Evolutionary conservation across 129 eudicot genomes (phyloP).

Genomic region (Flaveria bidentis): DNA sequence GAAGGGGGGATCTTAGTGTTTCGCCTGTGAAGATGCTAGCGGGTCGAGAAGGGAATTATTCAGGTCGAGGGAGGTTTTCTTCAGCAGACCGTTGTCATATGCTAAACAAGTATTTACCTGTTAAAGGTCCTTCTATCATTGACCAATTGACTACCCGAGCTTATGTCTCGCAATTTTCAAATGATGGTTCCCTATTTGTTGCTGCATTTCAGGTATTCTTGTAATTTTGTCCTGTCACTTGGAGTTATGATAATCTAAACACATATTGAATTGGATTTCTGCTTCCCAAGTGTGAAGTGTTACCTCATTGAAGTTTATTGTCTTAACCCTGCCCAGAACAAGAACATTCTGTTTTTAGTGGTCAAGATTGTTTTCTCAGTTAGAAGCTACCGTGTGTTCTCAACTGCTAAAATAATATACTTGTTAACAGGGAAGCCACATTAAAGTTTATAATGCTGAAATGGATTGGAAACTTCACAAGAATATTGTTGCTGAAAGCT

Average conservation of each 20-base stretch:
- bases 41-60: constrained; percentile 79
- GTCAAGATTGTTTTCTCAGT: constrained; percentile 1
- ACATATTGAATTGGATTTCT: background rate
- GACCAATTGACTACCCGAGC: constrained; percentile 82
- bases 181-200: constrained; percentile 83
- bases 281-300: background rate
- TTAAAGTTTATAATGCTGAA: constrained; percentile 78
- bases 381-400: background rate
- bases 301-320: background rate
- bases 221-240: constrained; percentile 3
- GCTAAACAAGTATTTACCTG: constrained; percentile 71
- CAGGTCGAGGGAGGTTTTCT: constrained; percentile 79
- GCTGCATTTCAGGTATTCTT: constrained; percentile 87
- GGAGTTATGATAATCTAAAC: constrained; percentile 4
- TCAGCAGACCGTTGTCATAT: constrained; percentile 70
- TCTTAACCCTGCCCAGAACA: background rate
- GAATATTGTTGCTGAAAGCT: constrained; percentile 74
- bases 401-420: background rate
- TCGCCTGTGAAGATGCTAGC: constrained; percentile 80
- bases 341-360: background rate
- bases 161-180: constrained; percentile 87
- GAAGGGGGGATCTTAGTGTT: constrained; percentile 50
- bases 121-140: constrained; percentile 61
- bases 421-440: constrained; percentile 77
- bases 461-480: constrained; percentile 84